Evolutionary conservation across 2,329 filamentous ascomycete species (phyloP).

Genomic region (Penicillium sp.): DNA sequence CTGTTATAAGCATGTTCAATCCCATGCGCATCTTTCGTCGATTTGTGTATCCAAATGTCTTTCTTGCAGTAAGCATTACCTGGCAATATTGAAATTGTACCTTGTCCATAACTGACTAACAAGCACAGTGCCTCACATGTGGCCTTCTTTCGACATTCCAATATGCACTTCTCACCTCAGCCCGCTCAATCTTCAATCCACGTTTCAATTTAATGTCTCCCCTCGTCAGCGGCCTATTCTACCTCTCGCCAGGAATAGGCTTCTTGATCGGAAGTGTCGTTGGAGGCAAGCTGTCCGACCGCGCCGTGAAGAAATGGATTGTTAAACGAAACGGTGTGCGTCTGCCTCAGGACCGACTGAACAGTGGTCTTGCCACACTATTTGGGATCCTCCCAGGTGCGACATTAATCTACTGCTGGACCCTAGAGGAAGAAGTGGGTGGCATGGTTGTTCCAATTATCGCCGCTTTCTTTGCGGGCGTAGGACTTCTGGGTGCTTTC

Average conservation of each 20-base stretch:
- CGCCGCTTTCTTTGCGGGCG: conserved; percentile 68
- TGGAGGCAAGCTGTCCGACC: conserved; percentile 67
- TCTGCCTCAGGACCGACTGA: conserved; percentile 66
- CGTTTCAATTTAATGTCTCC: conserved; percentile 66
- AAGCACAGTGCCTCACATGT: conserved; percentile 32
- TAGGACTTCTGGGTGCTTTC: conserved; percentile 71
- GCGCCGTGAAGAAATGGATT: conserved; percentile 63
- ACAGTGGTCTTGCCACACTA: conserved; percentile 57
- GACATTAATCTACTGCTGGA: conserved; percentile 68
- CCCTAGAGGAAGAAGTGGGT: conserved; percentile 53
- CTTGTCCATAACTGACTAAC: neutral
- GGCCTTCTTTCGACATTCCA: conserved; percentile 67
- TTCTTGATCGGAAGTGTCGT: conserved; percentile 68
- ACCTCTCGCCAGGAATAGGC: conserved; percentile 68
- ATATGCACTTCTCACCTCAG: conserved; percentile 64
- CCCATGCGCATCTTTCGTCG: conserved; percentile 60
- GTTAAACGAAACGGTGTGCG: conserved; percentile 56
- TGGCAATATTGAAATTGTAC: neutral
- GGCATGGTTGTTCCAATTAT: conserved; percentile 62
- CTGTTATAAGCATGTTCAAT: conserved; percentile 50
- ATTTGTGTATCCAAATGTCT: conserved; percentile 66
- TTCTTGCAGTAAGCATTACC: conserved; percentile 49
- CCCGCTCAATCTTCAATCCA: conserved; percentile 70
- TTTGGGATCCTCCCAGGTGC: conserved; percentile 58
- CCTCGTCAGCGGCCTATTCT: conserved; percentile 68